phyloP scores from a whole-genome alignment of 495 filamentous ascomycete genomes.

The Penicillium silybi region DNA sequence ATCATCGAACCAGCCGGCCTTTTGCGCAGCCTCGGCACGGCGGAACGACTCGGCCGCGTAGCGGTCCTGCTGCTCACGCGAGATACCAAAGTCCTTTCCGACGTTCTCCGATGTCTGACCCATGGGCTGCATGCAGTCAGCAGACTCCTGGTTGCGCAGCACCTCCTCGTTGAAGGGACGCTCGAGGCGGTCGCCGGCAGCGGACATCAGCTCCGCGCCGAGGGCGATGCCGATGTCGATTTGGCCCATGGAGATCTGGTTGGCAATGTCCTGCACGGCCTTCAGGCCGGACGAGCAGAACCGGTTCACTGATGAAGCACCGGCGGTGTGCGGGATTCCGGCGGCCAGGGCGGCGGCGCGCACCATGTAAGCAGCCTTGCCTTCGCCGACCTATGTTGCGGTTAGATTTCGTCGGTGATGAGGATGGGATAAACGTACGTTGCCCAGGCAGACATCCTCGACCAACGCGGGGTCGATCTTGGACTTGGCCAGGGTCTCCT shows the following conservation, averaged over 20 bases:
- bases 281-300: conserved; percentile 97
- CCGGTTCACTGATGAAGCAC: conserved; percentile 78
- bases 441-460: conserved; percentile 90
- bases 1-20: conserved; percentile 89
- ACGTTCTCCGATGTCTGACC: conserved; percentile 98
- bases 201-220: conserved; percentile 85
- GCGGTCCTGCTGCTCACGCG: conserved; percentile 73
- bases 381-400: conserved; percentile 66
- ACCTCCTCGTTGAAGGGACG: conserved; percentile 76
- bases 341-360: conserved; percentile 86
- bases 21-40: conserved; percentile 85
- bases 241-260: conserved; percentile 72
- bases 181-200: conserved; percentile 61
- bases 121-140: conserved; percentile 92
- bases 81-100: conserved; percentile 82
- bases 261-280: conserved; percentile 89
- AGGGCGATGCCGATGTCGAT: conserved; percentile 87
- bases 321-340: conserved; percentile 87
- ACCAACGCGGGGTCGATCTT: conserved; percentile 78
- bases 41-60: conserved; percentile 84
- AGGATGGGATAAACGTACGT: conserved; percentile 51
- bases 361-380: conserved; percentile 82
- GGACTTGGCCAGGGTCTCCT: conserved; percentile 69
- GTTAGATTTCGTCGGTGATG: not conserved
- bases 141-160: conserved; percentile 67